A percentile compares a stretch with the other conserved stretches of the same genome.
phyloP scores from a whole-genome alignment of 2,329 filamentous ascomycete species.

The Aspergillus sp. region DNA sequence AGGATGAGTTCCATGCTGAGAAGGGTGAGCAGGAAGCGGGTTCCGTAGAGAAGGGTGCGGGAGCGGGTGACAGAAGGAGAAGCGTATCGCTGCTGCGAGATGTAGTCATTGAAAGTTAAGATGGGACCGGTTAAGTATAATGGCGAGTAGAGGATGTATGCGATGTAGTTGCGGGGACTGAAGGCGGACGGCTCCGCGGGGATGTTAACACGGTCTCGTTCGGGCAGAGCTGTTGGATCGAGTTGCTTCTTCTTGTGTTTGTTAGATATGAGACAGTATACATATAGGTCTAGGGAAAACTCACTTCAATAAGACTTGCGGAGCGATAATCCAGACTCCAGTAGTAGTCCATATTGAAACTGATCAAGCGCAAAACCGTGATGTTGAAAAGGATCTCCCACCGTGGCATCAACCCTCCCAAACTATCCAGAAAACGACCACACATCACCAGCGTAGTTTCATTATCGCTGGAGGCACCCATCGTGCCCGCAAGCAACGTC shows the following conservation, averaged over 20 bases:
- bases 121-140: conserved; percentile 91
- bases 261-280: conserved; percentile 16
- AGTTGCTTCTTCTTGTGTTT: conserved; percentile 91
- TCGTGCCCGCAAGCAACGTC: conserved; percentile 35
- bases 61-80: conserved; percentile 59
- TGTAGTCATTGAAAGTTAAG: conserved; percentile 95
- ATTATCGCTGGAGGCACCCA: conserved; percentile 24
- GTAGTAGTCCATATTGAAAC: conserved; percentile 95
- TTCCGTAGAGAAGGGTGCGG: conserved; percentile 70
- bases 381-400: conserved; percentile 99
- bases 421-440: conserved; percentile 66
- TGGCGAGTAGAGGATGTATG: conserved; percentile 83
- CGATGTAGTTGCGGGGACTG: conserved; percentile 76
- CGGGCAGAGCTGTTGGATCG: conserved; percentile 76
- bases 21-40: conserved; percentile 72
- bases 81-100: conserved; percentile 71
- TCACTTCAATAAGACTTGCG: conserved; percentile 71
- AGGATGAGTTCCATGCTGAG: conserved; percentile 85
- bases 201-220: conserved; percentile 73
- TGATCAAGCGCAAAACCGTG: conserved; percentile 83
- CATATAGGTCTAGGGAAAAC: conserved; percentile 19
- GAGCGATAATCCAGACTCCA: conserved; percentile 67
- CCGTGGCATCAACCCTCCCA: conserved; percentile 72
- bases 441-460: conserved; percentile 47
- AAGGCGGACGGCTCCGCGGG: conserved; percentile 64